Base-by-base conservation (phyloP, 2,329 filamentous ascomycete genomes). In the Thielaviopsis euricoi region DNA sequence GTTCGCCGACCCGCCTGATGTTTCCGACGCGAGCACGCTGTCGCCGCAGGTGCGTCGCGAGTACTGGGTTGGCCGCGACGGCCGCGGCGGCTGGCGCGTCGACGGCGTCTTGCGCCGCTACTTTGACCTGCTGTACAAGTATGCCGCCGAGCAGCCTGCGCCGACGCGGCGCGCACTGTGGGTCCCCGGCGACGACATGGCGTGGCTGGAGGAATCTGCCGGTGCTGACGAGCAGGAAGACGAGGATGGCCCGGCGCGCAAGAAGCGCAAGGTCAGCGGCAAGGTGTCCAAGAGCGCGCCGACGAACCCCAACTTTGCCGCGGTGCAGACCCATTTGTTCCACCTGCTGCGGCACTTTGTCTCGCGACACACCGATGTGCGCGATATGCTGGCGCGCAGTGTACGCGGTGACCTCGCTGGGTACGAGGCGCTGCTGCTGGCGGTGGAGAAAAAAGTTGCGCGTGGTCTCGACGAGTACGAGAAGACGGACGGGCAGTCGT, bases 291-390 rank as follows among this genome's bases (percentile, higher is more conserved):
- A 60, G 48, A 60, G 57, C 5, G 57, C 56, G 57, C 58, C 57
- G 62, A 56, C 37, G 64, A 68, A 62, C 57, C 60, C 64, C 55
- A 97, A 93, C 68, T 74, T 95, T 53, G 76, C 79, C 12, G 83
- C 83, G 37, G 87, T 96, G 77, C 90, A 97, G 69, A 82, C 89
- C 0, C 93, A 98, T 69, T 79, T 96, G 50, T 98, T 98, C 75
- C 87, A 95, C 68, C 79, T 98, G 25, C 78, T 97, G 22, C 81
- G 91, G 17, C 83, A 91, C 33, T 79, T 97, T 23, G 83, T 98
- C 37, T 76, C 83, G 1, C 79, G 77, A 61, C 87, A 96, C 70
- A 90, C 87, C 23, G 79, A 93, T 63, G 82, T 97, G 33, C 81
- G 93, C 33, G 89, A 97, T 67, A 80, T 84, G n/a, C 77, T 98